Percentiles rank a stretch among this genome's conserved stretches.
These are phyloP conservation scores for Penicillium sp. DNA, from an alignment of 2,329 filamentous ascomycete genomes.

Conservation along the genomic window DNA sequence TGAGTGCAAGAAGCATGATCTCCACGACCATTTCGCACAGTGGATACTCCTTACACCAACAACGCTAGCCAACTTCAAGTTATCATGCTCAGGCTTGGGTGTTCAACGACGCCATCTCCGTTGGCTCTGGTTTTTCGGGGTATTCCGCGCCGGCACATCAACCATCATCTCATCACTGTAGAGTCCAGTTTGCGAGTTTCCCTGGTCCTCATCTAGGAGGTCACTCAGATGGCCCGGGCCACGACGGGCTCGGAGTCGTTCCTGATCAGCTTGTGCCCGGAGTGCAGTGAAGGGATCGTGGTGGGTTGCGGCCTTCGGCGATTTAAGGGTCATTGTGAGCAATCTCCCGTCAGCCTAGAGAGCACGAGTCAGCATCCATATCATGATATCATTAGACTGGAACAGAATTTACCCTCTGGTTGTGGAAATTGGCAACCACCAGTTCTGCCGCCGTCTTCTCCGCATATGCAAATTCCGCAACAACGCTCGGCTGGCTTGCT, in stretches of 20 bases:
- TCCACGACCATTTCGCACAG: not conserved
- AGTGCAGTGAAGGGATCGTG: conserved; percentile 32
- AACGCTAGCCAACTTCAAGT: not conserved
- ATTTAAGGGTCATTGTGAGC: conserved; percentile 56
- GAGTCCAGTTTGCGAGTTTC: conserved; percentile 22
- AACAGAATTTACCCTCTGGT: conserved; percentile 52
- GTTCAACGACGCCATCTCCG: conserved; percentile 19
- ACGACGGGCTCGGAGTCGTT: conserved; percentile 35
- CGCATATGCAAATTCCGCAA: conserved; percentile 58
- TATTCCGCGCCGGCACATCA: conserved; percentile 31
- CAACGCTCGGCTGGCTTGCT: conserved; percentile 54
- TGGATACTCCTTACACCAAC: not conserved
- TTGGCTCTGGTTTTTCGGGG: conserved; percentile 19
- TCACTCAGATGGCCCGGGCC: not conserved
- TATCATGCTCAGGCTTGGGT: not conserved
- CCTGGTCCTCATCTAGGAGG: not conserved
- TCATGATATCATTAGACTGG: not conserved
- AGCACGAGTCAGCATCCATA: conserved; percentile 15
- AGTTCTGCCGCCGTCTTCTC: conserved; percentile 56
- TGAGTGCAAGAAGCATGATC: conserved; percentile 4
- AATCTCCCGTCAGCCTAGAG: conserved; percentile 58
- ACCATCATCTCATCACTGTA: conserved; percentile 44
- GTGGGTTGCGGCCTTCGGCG: conserved; percentile 13
- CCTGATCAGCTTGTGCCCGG: conserved; percentile 42
- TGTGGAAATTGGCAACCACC: conserved; percentile 61